Percentiles rank a stretch among this genome's conserved stretches.
These are phyloP conservation scores for Smittium mucronatum DNA, from an alignment of 371 early-diverging fungal species.

Conservation along the genomic window DNA sequence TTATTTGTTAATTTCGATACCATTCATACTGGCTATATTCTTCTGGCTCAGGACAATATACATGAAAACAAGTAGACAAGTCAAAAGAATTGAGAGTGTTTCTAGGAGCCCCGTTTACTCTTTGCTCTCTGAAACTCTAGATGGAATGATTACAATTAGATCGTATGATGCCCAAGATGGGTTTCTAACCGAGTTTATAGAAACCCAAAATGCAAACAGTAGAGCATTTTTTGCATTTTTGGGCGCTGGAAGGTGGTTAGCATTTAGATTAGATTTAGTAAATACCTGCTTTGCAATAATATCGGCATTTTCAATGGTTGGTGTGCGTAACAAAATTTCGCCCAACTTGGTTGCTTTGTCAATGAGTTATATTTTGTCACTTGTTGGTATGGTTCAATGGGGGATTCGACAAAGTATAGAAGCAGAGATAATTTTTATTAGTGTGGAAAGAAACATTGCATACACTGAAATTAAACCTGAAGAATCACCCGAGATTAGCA, in stretches of 20 bases:
- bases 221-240: conserved; percentile 36
- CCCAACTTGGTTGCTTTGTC: conserved; percentile 30
- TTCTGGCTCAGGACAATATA: conserved; percentile 30
- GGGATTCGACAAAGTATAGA: conserved; percentile 33
- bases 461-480: conserved; percentile 44
- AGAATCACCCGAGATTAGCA: conserved; percentile 19
- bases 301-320: conserved; percentile 29
- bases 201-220: conserved; percentile 29
- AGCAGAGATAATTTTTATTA: conserved; percentile 31
- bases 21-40: conserved; percentile 26
- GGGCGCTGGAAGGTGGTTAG: conserved; percentile 34
- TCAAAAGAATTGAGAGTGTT: conserved; percentile 52
- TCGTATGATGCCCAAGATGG: conserved; percentile 14
- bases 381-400: conserved; percentile 35
- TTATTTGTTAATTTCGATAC: conserved; percentile 30
- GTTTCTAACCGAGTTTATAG: conserved; percentile 25
- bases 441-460: conserved; percentile 37
- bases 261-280: conserved; percentile 35
- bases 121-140: conserved; percentile 40
- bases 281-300: conserved; percentile 33
- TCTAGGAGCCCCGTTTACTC: conserved; percentile 45
- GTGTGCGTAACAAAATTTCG: conserved; percentile 15
- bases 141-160: conserved; percentile 38
- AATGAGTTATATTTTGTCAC: conserved; percentile 29
- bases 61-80: conserved; percentile 41